Conservation (phyloP, 2,329 filamentous ascomycete species). For the Paecilomyces variotii region DNA sequence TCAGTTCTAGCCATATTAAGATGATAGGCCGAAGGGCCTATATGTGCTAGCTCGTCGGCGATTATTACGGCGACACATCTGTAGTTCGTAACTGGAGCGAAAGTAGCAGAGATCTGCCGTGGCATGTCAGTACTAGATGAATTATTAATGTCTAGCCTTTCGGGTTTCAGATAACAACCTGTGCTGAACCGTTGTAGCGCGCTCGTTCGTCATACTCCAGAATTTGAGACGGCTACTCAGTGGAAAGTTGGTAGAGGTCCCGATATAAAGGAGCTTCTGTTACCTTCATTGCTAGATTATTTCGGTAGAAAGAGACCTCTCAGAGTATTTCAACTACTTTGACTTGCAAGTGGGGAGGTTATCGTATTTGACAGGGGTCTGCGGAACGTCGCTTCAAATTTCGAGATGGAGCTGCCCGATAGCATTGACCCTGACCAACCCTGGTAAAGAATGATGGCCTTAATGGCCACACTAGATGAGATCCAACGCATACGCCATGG, state of each 20-base stretch:
- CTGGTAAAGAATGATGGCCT: neutral
- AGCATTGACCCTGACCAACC: neutral
- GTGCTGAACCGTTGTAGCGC: neutral
- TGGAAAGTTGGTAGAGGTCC: too few relatives aligned
- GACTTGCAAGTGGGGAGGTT: neutral
- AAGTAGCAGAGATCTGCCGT: neutral
- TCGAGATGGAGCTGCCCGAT: neutral
- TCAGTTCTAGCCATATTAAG: neutral
- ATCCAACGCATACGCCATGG: neutral
- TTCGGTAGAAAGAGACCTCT: neutral
- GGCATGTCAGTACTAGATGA: neutral
- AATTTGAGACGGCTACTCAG: neutral
- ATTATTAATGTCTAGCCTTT: neutral
- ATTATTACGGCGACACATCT: neutral
- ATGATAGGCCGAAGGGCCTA: neutral
- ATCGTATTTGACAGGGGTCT: neutral
- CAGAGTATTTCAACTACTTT: neutral
- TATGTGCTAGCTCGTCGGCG: neutral
- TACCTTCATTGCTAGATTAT: too few relatives aligned
- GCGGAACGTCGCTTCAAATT: neutral
- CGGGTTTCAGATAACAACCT: neutral
- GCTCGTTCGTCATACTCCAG: neutral
- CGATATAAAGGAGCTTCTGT: too few relatives aligned
- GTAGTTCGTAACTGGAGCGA: neutral
- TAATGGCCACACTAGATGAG: neutral